phyloP scores from a whole-genome alignment of 140 eudicot species.

The Eryngium alpinum region DNA sequence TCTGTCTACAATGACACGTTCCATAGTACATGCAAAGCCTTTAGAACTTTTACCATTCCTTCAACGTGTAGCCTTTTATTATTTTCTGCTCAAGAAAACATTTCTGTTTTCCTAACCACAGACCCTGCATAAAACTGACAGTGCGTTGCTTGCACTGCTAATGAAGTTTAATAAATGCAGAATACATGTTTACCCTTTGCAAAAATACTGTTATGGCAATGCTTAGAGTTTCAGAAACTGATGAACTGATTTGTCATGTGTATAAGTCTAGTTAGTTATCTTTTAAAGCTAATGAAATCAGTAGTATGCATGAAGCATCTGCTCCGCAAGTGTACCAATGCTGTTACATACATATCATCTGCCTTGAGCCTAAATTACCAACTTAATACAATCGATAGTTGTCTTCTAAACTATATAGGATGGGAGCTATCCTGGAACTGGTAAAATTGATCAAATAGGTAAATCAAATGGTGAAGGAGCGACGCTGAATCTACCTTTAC shows the following conservation, averaged over 20 bases:
- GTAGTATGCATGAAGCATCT: not conserved
- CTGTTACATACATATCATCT: not conserved
- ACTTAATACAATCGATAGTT: not conserved
- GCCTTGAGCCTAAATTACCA: not conserved
- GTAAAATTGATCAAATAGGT: conserved; percentile 72
- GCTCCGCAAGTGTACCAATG: not conserved
- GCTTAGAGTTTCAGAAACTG: not conserved
- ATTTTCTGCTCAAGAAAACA: not conserved
- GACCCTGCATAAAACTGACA: not conserved
- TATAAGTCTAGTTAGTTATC: not conserved
- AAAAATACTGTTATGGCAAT: not conserved
- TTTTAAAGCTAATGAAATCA: not conserved
- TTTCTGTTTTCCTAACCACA: not conserved
- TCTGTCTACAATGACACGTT: not conserved
- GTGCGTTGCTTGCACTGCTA: no score
- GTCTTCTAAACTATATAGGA: conserved; percentile 40
- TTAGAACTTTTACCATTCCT: not conserved
- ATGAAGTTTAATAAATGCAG: no score
- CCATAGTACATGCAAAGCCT: not conserved
- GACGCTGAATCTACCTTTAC: conserved; percentile 79
- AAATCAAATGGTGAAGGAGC: conserved; percentile 80
- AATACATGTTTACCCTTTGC: not conserved
- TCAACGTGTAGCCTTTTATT: not conserved
- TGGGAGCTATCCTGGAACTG: conserved; percentile 98
- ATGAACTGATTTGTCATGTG: not conserved